A percentile compares a stretch with the other conserved stretches of the same genome.
Evolutionary conservation across 176 grass and related monocot species (phyloP).

Genomic region (Avena insularis): DNA sequence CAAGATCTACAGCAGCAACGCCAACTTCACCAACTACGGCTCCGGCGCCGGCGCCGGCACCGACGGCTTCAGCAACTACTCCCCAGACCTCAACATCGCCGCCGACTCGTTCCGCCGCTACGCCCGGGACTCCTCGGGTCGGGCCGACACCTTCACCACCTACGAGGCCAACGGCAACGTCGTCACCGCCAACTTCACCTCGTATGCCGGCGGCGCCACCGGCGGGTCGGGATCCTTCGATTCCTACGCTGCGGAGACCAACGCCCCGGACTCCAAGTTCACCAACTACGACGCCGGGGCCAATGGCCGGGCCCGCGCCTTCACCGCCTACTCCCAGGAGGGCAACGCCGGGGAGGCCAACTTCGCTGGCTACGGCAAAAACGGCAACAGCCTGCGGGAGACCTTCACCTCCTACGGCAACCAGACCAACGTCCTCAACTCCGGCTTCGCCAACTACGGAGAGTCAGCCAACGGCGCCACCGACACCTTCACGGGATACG

Average conservation of each 20-base stretch:
- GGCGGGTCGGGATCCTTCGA: slow-evolving; percentile 60
- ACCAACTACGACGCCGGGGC: slow-evolving; percentile 66
- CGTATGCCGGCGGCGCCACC: slow-evolving; percentile 63
- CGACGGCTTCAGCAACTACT: slow-evolving; percentile 59
- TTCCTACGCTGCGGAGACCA: slow-evolving; percentile 57
- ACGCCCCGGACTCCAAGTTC: slow-evolving; percentile 72
- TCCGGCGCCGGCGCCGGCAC: slow-evolving; percentile 35
- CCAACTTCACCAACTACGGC: slow-evolving; percentile 84
- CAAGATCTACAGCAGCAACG: slow-evolving; percentile 52
- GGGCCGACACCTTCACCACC: slow-evolving; percentile 54
- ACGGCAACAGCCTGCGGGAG: slow-evolving; percentile 53
- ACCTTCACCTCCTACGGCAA: slow-evolving; percentile 71
- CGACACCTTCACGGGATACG: slow-evolving; percentile 66
- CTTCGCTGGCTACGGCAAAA: slow-evolving; percentile 76
- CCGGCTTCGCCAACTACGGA: slow-evolving; percentile 72
- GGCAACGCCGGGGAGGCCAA: slow-evolving; percentile 57
- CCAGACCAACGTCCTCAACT: slow-evolving; percentile 63
- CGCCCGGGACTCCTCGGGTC: slow-evolving; percentile 38
- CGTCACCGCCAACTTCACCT: slow-evolving; percentile 82
- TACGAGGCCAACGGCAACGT: slow-evolving; percentile 80
- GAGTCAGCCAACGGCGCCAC: slow-evolving; percentile 73
- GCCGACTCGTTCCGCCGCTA: slow-evolving; percentile 77
- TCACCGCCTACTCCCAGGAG: slow-evolving; percentile 59
- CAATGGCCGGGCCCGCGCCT: slow-evolving; percentile 55
- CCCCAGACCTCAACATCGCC: slow-evolving; percentile 64